Evolutionary conservation across 805 yeast species (phyloP).

Genomic region (Yamadazyma laniorum): DNA sequence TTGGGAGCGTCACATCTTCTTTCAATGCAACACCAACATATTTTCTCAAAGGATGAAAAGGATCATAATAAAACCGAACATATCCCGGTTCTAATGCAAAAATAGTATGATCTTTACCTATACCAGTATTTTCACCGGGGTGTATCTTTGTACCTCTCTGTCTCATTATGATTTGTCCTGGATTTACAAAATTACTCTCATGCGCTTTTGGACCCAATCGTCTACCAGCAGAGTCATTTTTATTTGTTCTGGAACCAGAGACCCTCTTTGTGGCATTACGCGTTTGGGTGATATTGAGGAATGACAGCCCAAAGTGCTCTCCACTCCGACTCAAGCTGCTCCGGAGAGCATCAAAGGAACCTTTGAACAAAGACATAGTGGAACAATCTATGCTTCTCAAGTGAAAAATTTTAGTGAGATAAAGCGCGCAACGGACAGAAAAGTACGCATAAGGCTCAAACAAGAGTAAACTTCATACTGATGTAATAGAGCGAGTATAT

Average conservation of each 20-base stretch:
- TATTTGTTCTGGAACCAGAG: constrained; percentile 91
- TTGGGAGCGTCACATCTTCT: constrained; percentile 66
- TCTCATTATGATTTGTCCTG: constrained; percentile 86
- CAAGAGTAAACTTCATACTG: no score
- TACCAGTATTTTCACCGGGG: constrained; percentile 89
- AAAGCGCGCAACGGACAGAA: no score
- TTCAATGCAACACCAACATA: constrained; percentile 84
- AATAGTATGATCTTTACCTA: constrained; percentile 92
- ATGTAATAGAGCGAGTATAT: no score
- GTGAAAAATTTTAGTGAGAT: constrained; percentile 11
- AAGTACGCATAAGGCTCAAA: no score
- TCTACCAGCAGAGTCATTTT: constrained; percentile 93
- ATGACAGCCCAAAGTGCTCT: neutral
- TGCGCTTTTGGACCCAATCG: constrained; percentile 87
- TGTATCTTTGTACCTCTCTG: constrained; percentile 94
- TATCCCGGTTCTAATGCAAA: constrained; percentile 90
- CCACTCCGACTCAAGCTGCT: neutral
- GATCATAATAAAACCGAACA: constrained; percentile 88
- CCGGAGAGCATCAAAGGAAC: neutral
- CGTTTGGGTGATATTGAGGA: constrained; percentile 35
- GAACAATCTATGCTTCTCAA: neutral
- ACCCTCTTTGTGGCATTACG: constrained; percentile 94
- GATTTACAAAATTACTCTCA: constrained; percentile 72
- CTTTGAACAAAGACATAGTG: constrained; percentile 6
- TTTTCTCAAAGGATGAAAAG: constrained; percentile 91